Evolutionary conservation across 176 grass and related monocot genomes (phyloP).

Genomic region (Calamus simplicifolius): DNA sequence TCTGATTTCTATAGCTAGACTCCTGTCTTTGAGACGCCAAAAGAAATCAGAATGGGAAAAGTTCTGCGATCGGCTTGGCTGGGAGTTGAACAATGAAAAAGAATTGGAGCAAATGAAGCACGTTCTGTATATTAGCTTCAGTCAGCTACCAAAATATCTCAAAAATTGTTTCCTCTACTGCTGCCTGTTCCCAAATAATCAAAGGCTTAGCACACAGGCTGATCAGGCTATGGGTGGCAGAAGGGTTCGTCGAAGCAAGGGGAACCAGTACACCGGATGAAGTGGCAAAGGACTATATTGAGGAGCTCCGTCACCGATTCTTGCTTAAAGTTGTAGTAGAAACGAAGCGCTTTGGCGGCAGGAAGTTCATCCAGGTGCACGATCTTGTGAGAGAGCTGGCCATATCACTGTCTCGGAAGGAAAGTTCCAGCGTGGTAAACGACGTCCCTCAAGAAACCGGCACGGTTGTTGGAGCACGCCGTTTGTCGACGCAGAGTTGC

Average conservation of each 20-base stretch:
- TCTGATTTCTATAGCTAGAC: conserved; percentile 28
- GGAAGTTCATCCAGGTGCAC: conserved; percentile 26
- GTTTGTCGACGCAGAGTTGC: conserved; percentile 17
- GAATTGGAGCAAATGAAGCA: conserved; percentile 21
- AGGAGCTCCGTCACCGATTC: conserved; percentile 24
- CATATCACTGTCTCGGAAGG: conserved; percentile 21
- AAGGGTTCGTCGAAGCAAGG: conserved; percentile 42
- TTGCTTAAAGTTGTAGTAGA: conserved; percentile 31
- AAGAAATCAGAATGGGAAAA: conserved; percentile 21
- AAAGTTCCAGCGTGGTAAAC: conserved; percentile 21
- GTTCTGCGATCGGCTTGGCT: conserved; percentile 34
- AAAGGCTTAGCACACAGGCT: too few relatives aligned
- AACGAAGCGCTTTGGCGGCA: conserved; percentile 21
- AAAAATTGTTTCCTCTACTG: conserved; percentile 43
- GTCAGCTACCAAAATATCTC: conserved; percentile 29
- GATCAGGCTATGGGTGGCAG: conserved; percentile 19
- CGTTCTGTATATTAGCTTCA: conserved; percentile 36
- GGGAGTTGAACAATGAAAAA: conserved; percentile 32
- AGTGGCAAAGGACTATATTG: conserved; percentile 28
- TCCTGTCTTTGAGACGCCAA: conserved; percentile 33
- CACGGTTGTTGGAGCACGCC: neutral
- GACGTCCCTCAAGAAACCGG: neutral
- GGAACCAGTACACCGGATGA: conserved; percentile 11
- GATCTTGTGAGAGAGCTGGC: conserved; percentile 39
- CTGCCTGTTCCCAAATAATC: conserved; percentile 12